phyloP scores from a whole-genome alignment of 192 early-diverging fungal species.

The Globomyces pollinis-pini region DNA sequence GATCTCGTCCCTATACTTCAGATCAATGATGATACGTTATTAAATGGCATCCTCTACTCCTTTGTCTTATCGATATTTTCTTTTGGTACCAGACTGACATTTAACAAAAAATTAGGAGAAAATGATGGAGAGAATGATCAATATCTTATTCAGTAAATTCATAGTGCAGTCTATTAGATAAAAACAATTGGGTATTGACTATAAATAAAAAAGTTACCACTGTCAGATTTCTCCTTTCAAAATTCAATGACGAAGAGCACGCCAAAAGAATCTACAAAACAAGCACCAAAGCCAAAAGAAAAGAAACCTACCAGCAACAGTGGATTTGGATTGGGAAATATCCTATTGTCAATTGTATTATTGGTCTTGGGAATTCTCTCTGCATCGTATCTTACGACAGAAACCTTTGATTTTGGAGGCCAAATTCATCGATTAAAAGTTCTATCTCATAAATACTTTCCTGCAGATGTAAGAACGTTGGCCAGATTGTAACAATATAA shows the following conservation, averaged over 20 bases:
- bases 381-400: conserved; percentile 1
- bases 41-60: conserved; percentile 66
- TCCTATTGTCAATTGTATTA: conserved; percentile 2
- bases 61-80: conserved; percentile 48
- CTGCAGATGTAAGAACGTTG: not conserved
- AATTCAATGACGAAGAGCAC: too few species aligned
- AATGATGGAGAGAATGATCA: not conserved
- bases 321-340: too few species aligned
- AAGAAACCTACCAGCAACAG: not conserved
- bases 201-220: too few species aligned
- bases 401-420: conserved; percentile 11
- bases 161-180: not conserved
- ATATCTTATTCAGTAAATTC: too few species aligned
- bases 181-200: not conserved
- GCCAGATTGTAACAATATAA: too few species aligned
- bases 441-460: conserved; percentile 1
- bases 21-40: too few species aligned
- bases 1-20: too few species aligned
- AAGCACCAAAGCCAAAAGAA: not conserved
- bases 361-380: not conserved
- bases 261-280: too few species aligned
- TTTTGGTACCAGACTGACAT: conserved; percentile 52
- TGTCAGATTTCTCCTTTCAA: not conserved
- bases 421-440: not conserved
- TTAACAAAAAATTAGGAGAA: not conserved